Conservation (phyloP, 345 rosid species). For the Eucalyptus viminalis region DNA sequence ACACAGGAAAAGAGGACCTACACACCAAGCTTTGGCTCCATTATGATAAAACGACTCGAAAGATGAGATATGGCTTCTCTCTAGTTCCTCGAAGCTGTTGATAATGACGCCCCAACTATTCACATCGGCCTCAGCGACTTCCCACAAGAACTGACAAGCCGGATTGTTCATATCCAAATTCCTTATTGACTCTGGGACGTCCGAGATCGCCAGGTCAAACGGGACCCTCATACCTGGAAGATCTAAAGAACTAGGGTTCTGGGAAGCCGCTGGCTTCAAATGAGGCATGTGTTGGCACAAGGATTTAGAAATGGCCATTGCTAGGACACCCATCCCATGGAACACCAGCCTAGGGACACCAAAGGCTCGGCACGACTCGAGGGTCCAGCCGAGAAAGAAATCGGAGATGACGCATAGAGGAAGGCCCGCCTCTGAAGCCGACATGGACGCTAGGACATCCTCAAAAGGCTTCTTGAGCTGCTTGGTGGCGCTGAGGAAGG, state of each 20-base stretch:
- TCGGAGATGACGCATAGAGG: constrained; percentile 13
- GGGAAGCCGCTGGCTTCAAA: background rate
- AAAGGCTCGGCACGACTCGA: background rate
- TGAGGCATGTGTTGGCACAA: background rate
- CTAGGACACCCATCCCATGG: background rate
- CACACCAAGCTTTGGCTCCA: background rate
- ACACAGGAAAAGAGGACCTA: background rate
- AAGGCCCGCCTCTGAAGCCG: background rate
- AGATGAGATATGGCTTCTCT: background rate
- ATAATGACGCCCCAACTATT: constrained; percentile 6
- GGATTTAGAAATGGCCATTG: background rate
- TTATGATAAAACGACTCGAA: background rate
- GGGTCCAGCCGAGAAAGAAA: constrained; percentile 8
- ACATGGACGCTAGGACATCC: background rate
- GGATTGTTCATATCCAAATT: background rate
- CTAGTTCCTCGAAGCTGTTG: constrained; percentile 15
- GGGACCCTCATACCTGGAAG: background rate
- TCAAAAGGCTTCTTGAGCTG: constrained; percentile 6
- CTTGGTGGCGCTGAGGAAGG: constrained; percentile 2
- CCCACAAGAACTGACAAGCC: background rate
- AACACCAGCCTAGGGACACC: constrained; percentile 12
- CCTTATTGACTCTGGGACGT: background rate
- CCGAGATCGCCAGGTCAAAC: background rate
- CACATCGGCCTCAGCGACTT: background rate
- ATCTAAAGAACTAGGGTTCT: background rate